These are phyloP conservation scores for Cladophialophora psammophila DNA, from an alignment of 2,329 filamentous ascomycete genomes.

Conservation along the genomic window DNA sequence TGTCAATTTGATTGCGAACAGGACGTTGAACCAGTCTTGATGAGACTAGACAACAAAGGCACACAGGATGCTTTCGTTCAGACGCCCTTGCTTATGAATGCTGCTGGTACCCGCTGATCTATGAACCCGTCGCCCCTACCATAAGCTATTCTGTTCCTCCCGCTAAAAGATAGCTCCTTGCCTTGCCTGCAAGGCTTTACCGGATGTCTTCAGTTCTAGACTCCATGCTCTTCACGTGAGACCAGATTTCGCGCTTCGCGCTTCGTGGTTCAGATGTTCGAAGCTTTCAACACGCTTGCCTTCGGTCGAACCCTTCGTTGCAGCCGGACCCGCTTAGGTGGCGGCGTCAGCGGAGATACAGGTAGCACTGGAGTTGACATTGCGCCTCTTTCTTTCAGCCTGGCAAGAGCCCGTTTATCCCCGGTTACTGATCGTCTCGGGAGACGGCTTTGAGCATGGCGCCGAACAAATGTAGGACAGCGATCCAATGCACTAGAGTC, in stretches of 20 bases:
- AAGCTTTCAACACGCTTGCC: neutral
- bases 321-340: conserved; percentile 24
- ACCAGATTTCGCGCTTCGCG: neutral
- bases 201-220: neutral
- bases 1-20: too few species aligned
- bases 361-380: conserved; percentile 25
- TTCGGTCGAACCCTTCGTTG: conserved; percentile 26
- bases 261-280: neutral
- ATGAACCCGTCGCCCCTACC: neutral
- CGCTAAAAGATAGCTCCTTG: neutral
- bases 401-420: conserved; percentile 22
- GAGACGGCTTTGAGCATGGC: conserved; percentile 24
- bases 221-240: neutral
- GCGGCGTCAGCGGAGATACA: conserved; percentile 27
- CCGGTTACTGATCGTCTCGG: conserved; percentile 17
- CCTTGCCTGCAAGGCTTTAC: neutral
- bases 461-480: conserved; percentile 34
- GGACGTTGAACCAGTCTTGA: too few species aligned
- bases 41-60: too few species aligned
- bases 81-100: neutral
- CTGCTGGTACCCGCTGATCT: neutral
- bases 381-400: conserved; percentile 25
- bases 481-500: conserved; percentile 14
- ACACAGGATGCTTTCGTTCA: too few species aligned
- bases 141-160: neutral